Evolutionary conservation across 768 basidiomycete species (phyloP).

Genomic region (Leccinum incarnatum): DNA sequence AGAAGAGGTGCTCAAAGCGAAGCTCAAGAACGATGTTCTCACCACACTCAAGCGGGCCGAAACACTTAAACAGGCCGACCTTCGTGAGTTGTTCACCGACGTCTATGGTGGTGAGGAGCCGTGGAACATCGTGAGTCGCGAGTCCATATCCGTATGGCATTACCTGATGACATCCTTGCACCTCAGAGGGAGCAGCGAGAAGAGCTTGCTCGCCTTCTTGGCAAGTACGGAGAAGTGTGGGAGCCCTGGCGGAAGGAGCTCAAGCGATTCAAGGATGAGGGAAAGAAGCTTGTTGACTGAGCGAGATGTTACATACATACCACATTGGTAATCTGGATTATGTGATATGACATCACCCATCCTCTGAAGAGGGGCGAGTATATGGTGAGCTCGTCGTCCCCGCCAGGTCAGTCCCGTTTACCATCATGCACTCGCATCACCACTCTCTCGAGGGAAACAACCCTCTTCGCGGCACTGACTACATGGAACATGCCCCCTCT

Average conservation of each 20-base stretch:
- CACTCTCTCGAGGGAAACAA: constrained; percentile 24
- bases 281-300: constrained; percentile 51
- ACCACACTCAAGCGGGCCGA: constrained; percentile 78
- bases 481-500: constrained; percentile 9
- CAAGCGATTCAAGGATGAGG: constrained; percentile 69
- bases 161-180: not conserved
- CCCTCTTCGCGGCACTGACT: constrained; percentile 13
- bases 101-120: constrained; percentile 85
- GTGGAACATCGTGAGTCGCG: constrained; percentile 73
- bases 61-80: constrained; percentile 57
- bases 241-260: constrained; percentile 84
- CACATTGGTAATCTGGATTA: not conserved
- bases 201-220: constrained; percentile 69
- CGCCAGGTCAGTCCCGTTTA: constrained; percentile 1
- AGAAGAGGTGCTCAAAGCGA: constrained; percentile 68
- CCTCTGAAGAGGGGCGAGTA: not conserved
- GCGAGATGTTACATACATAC: not conserved
- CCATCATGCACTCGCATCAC: constrained; percentile 11
- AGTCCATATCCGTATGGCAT: not conserved
- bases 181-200: constrained; percentile 76
- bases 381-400: not conserved
- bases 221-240: constrained; percentile 85
- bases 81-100: constrained; percentile 84
- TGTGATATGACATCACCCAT: constrained; percentile 17
- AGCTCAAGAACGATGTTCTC: constrained; percentile 72